phyloP scores from a whole-genome alignment of 352 stramenopile genomes.

The Globisporangium parvum region DNA sequence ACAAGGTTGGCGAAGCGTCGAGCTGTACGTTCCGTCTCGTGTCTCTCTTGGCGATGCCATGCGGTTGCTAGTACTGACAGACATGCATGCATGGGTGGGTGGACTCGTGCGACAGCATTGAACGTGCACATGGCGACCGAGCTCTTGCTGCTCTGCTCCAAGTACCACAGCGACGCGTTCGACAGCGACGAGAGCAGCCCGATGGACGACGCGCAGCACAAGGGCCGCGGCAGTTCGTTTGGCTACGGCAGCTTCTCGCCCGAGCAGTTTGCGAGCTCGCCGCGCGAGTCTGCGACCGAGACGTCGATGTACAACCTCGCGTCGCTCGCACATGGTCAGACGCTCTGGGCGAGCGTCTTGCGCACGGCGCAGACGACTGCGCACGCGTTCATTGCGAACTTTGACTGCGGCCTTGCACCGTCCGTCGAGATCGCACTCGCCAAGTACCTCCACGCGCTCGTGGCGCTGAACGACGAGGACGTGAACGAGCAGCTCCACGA shows the following conservation, averaged over 20 bases:
- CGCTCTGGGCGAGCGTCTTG: slow-evolving; percentile 56
- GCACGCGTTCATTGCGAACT: slow-evolving; percentile 39
- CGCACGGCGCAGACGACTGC: slow-evolving; percentile 37
- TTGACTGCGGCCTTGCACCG: slow-evolving; percentile 64
- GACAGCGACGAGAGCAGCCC: slow-evolving; percentile 21
- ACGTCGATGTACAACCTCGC: slow-evolving; percentile 81
- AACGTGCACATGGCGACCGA: slow-evolving; percentile 75
- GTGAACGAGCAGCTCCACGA: slow-evolving; percentile 66
- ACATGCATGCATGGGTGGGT: background rate
- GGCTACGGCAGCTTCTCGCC: slow-evolving; percentile 45
- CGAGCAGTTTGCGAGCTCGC: slow-evolving; percentile 54
- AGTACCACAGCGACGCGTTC: slow-evolving; percentile 44
- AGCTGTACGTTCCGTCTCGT: slow-evolving; percentile 26
- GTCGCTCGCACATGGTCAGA: slow-evolving; percentile 42
- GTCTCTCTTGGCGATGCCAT: background rate
- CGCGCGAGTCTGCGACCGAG: slow-evolving; percentile 47
- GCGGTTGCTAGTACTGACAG: background rate
- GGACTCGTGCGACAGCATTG: slow-evolving; percentile 20
- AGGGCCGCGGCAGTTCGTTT: slow-evolving; percentile 28
- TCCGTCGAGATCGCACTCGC: slow-evolving; percentile 77
- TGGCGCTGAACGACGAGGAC: slow-evolving; percentile 54
- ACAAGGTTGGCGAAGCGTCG: slow-evolving; percentile 43
- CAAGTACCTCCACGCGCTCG: slow-evolving; percentile 78
- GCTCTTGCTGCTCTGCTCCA: slow-evolving; percentile 56
- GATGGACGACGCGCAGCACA: slow-evolving; percentile 24